These are phyloP conservation scores for Mucuna pruriens DNA, from an alignment of 306 rosid species.

Conservation along the genomic window DNA sequence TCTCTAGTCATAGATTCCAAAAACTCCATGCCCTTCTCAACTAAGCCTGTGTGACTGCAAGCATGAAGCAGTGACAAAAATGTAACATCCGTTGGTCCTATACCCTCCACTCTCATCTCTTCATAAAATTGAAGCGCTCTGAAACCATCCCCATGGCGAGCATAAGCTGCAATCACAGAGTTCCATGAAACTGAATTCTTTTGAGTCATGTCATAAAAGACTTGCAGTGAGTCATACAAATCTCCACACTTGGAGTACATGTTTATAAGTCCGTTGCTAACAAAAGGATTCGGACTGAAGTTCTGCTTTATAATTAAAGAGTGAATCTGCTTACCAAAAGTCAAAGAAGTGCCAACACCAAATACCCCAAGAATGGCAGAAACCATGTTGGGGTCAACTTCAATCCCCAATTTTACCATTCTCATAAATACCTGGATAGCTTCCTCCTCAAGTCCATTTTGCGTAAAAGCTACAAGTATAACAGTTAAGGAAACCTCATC, in stretches of 20 bases:
- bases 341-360: conserved; percentile 74
- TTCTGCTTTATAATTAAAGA: conserved; percentile 63
- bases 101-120: conserved; percentile 63
- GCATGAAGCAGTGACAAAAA: conserved; percentile 90
- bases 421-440: conserved; percentile 76
- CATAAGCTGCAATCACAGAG: conserved; percentile 85
- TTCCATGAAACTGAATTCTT: conserved; percentile 83
- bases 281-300: conserved; percentile 66
- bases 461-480: conserved; percentile 85
- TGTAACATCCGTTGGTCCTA: conserved; percentile 69
- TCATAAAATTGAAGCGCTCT: conserved; percentile 69
- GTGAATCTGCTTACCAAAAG: conserved; percentile 78
- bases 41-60: conserved; percentile 86
- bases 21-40: conserved; percentile 78
- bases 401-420: conserved; percentile 67
- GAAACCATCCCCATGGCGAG: conserved; percentile 80
- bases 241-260: conserved; percentile 95
- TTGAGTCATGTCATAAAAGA: conserved; percentile 60
- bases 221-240: conserved; percentile 59
- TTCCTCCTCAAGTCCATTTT: conserved; percentile 83
- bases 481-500: conserved; percentile 87
- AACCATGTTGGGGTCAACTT: conserved; percentile 71
- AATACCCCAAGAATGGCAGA: conserved; percentile 89
- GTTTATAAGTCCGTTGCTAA: conserved; percentile 82
- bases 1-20: conserved; percentile 74